phyloP scores from a whole-genome alignment of 164 flowering plant genomes.

The Macadamia integrifolia region DNA sequence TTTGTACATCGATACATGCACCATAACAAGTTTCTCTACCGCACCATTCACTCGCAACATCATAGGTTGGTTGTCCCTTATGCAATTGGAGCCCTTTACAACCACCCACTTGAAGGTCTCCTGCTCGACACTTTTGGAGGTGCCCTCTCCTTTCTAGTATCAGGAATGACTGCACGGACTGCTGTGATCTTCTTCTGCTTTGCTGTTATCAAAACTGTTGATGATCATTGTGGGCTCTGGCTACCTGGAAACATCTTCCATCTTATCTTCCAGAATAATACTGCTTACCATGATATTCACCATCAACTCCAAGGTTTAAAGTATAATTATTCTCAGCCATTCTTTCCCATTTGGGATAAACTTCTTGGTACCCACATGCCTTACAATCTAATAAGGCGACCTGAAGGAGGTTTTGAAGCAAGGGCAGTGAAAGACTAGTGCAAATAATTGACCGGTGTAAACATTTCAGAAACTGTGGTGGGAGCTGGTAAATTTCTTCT shows the following conservation, averaged over 20 bases:
- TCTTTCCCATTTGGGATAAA: slow-evolving; percentile 69
- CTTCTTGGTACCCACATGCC: slow-evolving; percentile 76
- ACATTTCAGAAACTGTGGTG: background rate
- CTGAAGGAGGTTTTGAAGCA: slow-evolving; percentile 72
- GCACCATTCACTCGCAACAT: slow-evolving; percentile 76
- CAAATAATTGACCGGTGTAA: background rate
- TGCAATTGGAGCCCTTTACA: slow-evolving; percentile 79
- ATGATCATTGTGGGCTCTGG: slow-evolving; percentile 90
- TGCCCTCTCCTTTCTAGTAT: slow-evolving; percentile 61
- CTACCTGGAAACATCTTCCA: slow-evolving; percentile 78
- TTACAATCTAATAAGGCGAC: slow-evolving; percentile 45
- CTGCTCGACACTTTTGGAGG: slow-evolving; percentile 81
- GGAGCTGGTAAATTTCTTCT: background rate
- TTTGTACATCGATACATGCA: slow-evolving; percentile 85
- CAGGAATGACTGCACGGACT: slow-evolving; percentile 80
- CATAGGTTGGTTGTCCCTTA: slow-evolving; percentile 76
- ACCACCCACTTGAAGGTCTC: slow-evolving; percentile 82
- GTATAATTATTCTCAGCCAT: slow-evolving; percentile 74
- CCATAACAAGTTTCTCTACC: slow-evolving; percentile 68
- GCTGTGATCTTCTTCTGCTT: slow-evolving; percentile 72
- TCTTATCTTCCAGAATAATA: slow-evolving; percentile 59
- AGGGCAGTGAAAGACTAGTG: slow-evolving; percentile 38
- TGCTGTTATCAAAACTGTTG: slow-evolving; percentile 67
- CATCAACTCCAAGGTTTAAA: slow-evolving; percentile 71
- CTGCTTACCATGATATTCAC: slow-evolving; percentile 80